Evolutionary conservation across 2,329 filamentous ascomycete species (phyloP).

Genomic region (Hypoxylon sp.): DNA sequence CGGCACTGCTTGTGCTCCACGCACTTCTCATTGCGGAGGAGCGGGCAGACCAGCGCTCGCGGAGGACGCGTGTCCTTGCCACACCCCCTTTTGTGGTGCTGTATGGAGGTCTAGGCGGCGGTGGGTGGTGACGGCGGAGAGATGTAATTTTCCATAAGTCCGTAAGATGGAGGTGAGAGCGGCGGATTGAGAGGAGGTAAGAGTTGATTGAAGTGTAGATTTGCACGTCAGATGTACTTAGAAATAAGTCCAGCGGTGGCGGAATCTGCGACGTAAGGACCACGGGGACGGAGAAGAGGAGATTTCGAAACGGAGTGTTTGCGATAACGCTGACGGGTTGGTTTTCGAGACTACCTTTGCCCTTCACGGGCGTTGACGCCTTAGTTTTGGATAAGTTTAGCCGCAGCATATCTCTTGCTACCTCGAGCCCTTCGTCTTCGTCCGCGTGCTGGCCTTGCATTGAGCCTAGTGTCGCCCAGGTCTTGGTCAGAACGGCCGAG

Average conservation of each 20-base stretch:
- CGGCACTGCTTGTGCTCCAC: constrained; percentile 90
- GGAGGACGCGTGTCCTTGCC: constrained; percentile 69
- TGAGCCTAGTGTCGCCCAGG: constrained; percentile 84
- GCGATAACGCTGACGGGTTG: constrained; percentile 55
- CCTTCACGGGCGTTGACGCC: constrained; percentile 55
- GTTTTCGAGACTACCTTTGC: constrained; percentile 51
- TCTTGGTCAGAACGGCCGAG: constrained; percentile 77
- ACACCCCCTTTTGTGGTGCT: constrained; percentile 72
- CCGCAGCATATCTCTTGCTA: constrained; percentile 81
- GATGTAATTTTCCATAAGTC: constrained; percentile 88
- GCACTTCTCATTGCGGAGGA: constrained; percentile 79
- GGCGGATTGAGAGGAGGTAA: constrained; percentile 86
- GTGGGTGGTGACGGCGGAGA: constrained; percentile 80
- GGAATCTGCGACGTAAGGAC: constrained; percentile 77
- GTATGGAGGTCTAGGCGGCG: constrained; percentile 73
- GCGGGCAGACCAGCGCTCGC: constrained; percentile 73
- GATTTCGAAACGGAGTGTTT: constrained; percentile 77
- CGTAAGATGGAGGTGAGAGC: constrained; percentile 86
- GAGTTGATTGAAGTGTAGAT: constrained; percentile 88
- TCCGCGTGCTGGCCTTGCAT: constrained; percentile 77
- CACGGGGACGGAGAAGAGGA: constrained; percentile 83
- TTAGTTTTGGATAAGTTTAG: constrained; percentile 71
- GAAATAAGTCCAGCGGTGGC: constrained; percentile 87
- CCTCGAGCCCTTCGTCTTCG: constrained; percentile 85
- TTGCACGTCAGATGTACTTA: constrained; percentile 79